A percentile compares a stretch with the other conserved stretches of the same genome.
Conservation (phyloP, 2,329 filamentous ascomycete genomes). For the Mollisiaceae sp. region DNA sequence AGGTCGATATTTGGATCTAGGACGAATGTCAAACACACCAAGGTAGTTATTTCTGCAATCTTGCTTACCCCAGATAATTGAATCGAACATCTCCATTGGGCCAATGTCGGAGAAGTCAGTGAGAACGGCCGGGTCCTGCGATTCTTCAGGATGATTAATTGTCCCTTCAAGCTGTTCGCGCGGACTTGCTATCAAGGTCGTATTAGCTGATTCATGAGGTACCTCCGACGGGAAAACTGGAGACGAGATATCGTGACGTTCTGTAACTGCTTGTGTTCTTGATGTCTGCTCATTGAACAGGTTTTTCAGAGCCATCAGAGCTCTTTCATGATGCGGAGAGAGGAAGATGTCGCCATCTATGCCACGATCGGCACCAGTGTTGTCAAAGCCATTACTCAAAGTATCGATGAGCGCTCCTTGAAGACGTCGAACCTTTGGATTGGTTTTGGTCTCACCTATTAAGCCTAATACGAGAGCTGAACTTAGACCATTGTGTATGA, state of each 20-base stretch:
- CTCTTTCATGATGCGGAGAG: not conserved
- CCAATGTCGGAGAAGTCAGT: not conserved
- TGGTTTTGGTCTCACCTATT: slow-evolving; percentile 6
- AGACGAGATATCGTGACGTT: not conserved
- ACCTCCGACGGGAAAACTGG: not conserved
- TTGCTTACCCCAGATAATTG: not conserved
- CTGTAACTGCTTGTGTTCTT: not conserved
- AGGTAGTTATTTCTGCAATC: not conserved
- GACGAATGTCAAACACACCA: not conserved
- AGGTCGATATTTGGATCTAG: not conserved
- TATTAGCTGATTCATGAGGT: not conserved
- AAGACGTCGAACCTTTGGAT: slow-evolving; percentile 3
- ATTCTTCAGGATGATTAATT: not conserved
- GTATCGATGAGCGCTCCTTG: slow-evolving; percentile 1
- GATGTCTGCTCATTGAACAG: not conserved
- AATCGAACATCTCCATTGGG: not conserved
- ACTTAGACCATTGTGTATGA: slow-evolving; percentile 67
- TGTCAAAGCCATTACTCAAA: slow-evolving; percentile 1
- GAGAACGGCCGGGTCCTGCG: not conserved
- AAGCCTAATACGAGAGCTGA: not conserved
- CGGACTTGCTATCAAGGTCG: not conserved
- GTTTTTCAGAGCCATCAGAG: not conserved
- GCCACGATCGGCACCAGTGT: not conserved
- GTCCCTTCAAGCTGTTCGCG: not conserved
- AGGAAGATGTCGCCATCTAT: not conserved